Evolutionary conservation across 495 filamentous ascomycete genomes (phyloP), one percentile per base, ranked within the genome.

Genomic region (Talaromyces liani): DNA sequence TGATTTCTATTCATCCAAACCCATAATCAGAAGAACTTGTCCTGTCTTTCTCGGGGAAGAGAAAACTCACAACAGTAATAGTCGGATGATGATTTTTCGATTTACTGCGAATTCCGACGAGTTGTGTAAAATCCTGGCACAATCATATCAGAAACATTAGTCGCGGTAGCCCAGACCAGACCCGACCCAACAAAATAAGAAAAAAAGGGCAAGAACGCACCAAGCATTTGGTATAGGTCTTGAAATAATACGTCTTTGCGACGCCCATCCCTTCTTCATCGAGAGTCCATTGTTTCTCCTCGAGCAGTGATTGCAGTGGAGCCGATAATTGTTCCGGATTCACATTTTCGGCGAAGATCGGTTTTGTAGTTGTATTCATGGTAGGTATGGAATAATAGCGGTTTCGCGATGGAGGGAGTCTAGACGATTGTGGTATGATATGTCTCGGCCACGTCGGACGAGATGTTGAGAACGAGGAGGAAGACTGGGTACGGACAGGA

Each of bases 61-160:
- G n/a, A 20, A 20, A 49, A 71, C 76, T 71, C 71, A 81, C 79
- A 49, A 78, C 56, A 1, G 75, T 80, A 70, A 81, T 80, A 8
- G 73, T 79, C 25, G 79, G 68, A 69, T 81, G 79, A 63, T 81
- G 79, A 57, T 79, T 79, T 68, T 78, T 76, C 1, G 68, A 65
- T 54, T 67, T 67, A 25, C 65, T 65, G 22, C 64, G 33, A 29
- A 67, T 58, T 3, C 65, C 63, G 14, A 65, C 54, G 20, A 56
- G 27, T 20, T 58, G 63, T 9, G 25, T 31, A 18, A 67, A 65
- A 29, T 67, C 63, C 65, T 67, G 18, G 5, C 36, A 34, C 58
- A 41, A 31, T n/a, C 8, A 2, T 2, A 54, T 5, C 10, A 22
- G 33, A 22, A 4, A 22, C 6, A 16, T 54, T 20, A 24, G 39